Base-by-base conservation (phyloP, 306 rosid species). In the Coriaria nepalensis region DNA sequence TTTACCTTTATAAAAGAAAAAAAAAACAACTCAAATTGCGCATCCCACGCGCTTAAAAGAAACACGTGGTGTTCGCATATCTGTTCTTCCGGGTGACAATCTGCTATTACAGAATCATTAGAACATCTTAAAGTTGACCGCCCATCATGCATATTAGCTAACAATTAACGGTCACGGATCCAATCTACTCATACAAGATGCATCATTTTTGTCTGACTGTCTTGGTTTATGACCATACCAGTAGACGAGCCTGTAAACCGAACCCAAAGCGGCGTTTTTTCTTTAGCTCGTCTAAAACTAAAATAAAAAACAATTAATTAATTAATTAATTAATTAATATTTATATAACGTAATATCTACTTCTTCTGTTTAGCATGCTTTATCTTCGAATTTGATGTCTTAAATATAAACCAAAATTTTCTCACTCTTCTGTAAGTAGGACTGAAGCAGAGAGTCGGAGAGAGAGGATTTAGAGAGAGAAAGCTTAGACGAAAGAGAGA, bases 301-400 rank as follows among this genome's bases (percentile, higher is more conserved):
- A 20, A 20, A n/a, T n/a, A n/a, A 20, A 20, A 20, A 20, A 20
- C 7, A 9, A 41, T 33, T 11, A 43, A 5, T 55, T 43, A 43
- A 11, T 55, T 13, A 9, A 8, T 36, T 33, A 32, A 55, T 49
- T 9, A 40, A 20, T 20, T 20, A 1, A 20, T 20, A 20, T 20
- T 20, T 20, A 20, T 20, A 20, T 20, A 20, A 20, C 29, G 29
- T 20, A 20, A 20, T 20, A 20, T 20, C 29, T 20, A 1, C 29
- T 20, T 20, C 29, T 20, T 20, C 3, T 3, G 29, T 20, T 20
- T 20, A 20, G 29, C 29, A 3, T 35, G 49, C 60, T 55, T 55
- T 55, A 55, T 55, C 60, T 55, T 55, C 50, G 60, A 49, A 13
- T 55, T 33, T 55, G 49, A 55, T 55, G 49, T 43, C 60, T 10